A percentile compares a stretch with the other conserved stretches of the same genome.
Evolutionary conservation across 1,284 basidiomycete genomes (phyloP).

Genomic region (Cutaneotrichosporon cyanovorans): DNA sequence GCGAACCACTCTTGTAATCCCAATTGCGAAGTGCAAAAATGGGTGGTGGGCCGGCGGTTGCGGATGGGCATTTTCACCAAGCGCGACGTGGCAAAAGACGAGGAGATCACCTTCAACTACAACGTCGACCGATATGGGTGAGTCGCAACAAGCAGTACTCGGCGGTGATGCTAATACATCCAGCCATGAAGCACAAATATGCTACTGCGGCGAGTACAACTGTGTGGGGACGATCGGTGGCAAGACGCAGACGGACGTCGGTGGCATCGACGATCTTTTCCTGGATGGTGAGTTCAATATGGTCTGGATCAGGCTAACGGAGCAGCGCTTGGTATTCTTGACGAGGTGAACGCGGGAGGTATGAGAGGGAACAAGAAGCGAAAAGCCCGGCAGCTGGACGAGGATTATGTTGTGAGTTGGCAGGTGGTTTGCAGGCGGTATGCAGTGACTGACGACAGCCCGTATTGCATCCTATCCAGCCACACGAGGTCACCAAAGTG

Average conservation of each 20-base stretch:
- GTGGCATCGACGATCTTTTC: conserved; percentile 85
- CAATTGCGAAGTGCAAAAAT: conserved; percentile 98
- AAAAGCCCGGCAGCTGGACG: conserved; percentile 85
- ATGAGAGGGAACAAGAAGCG: conserved; percentile 85
- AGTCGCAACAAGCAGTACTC: background rate
- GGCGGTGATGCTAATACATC: conserved; percentile 13
- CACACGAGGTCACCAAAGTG: conserved; percentile 80
- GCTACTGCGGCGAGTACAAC: conserved; percentile 92
- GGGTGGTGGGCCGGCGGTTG: conserved; percentile 85
- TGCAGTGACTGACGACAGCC: conserved; percentile 36
- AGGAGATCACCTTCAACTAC: conserved; percentile 99
- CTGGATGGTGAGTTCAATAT: conserved; percentile 65
- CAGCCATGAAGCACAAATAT: conserved; percentile 89
- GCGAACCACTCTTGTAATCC: conserved; percentile 98
- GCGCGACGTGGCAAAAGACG: conserved; percentile 67
- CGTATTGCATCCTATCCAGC: conserved; percentile 59
- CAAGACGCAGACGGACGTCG: conserved; percentile 96
- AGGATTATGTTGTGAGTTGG: conserved; percentile 66
- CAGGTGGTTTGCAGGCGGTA: too few species aligned
- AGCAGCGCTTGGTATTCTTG: conserved; percentile 85
- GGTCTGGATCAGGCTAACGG: conserved; percentile 2
- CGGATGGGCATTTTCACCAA: conserved; percentile 98
- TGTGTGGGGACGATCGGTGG: conserved; percentile 96
- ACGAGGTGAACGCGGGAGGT: conserved; percentile 69
- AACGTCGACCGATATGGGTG: conserved; percentile 99